Conservation (phyloP, 1,139 yeast genomes). For the Magnusiomyces fungicola region DNA sequence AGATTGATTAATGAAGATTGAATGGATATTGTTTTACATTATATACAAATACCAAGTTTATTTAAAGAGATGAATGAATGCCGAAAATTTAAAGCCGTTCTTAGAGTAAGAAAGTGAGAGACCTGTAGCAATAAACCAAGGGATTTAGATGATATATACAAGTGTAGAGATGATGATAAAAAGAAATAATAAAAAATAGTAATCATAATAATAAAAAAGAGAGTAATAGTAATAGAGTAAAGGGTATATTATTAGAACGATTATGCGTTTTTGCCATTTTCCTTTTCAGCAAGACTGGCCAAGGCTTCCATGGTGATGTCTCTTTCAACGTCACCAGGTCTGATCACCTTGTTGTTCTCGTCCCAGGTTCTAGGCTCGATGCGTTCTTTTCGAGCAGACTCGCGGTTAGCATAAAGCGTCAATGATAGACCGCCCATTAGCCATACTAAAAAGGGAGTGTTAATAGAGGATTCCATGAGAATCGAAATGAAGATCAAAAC, state of each 20-base stretch:
- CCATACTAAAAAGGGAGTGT: slow-evolving; percentile 29
- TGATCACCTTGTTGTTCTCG: neutral
- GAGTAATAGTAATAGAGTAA: too few relatives aligned
- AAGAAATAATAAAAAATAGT: neutral
- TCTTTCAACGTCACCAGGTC: slow-evolving; percentile 3
- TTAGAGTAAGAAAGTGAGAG: too few relatives aligned
- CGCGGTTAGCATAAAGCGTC: slow-evolving; percentile 50
- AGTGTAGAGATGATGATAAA: neutral
- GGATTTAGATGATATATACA: neutral
- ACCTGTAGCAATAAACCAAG: too few relatives aligned
- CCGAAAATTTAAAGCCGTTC: too few relatives aligned
- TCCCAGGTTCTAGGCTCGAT: slow-evolving; percentile 5
- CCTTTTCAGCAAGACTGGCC: slow-evolving; percentile 1
- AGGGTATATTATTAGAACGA: neutral
- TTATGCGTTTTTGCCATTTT: neutral
- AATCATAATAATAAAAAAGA: too few relatives aligned
- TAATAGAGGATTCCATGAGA: neutral
- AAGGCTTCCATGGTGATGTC: slow-evolving; percentile 3
- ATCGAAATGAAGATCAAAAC: slow-evolving; percentile 16
- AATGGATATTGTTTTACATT: too few relatives aligned
- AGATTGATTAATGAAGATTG: too few relatives aligned
- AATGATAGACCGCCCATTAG: slow-evolving; percentile 54
- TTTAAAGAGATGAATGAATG: too few relatives aligned
- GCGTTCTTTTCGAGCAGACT: slow-evolving; percentile 13
- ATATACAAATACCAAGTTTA: too few relatives aligned